Evolutionary conservation across 768 basidiomycete species (phyloP).

Genomic region (Psilocybe cubensis): DNA sequence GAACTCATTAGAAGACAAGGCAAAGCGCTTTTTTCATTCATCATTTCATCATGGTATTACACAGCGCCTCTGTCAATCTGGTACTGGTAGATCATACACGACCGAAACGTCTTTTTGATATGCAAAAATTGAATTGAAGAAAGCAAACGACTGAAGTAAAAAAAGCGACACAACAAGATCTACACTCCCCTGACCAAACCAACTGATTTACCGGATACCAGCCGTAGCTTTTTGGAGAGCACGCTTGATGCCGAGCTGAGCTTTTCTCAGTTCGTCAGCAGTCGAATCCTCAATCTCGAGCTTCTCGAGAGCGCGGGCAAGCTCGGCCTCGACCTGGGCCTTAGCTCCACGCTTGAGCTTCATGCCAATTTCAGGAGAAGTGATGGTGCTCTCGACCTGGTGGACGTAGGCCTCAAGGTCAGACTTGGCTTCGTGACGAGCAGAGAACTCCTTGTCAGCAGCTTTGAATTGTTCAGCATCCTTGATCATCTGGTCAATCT

Average conservation of each 20-base stretch:
- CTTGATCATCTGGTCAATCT: slow-evolving; percentile 99
- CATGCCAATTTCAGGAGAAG: slow-evolving; percentile 95
- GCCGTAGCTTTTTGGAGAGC: slow-evolving; percentile 97
- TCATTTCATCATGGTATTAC: slow-evolving; percentile 19
- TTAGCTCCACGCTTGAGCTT: slow-evolving; percentile 99
- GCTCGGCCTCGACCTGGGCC: slow-evolving; percentile 93
- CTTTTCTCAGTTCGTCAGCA: slow-evolving; percentile 94
- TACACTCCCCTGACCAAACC: slow-evolving; percentile 21
- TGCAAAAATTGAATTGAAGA: slow-evolving; percentile 27
- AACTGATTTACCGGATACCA: slow-evolving; percentile 69
- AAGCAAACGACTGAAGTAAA: slow-evolving; percentile 20
- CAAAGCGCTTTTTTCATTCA: slow-evolving; percentile 16
- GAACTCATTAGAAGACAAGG: not conserved
- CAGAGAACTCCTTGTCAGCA: slow-evolving; percentile 97
- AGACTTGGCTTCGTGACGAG: slow-evolving; percentile 97
- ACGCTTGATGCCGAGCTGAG: slow-evolving; percentile 93
- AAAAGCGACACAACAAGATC: slow-evolving; percentile 26
- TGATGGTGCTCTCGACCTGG: slow-evolving; percentile 95
- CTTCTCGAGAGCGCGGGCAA: slow-evolving; percentile 97
- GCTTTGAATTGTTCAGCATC: slow-evolving; percentile 98
- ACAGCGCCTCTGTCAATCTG: slow-evolving; percentile 16
- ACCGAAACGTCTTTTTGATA: slow-evolving; percentile 28
- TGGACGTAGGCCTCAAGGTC: slow-evolving; percentile 98
- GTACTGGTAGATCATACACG: slow-evolving; percentile 28
- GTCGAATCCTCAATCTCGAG: slow-evolving; percentile 96